Percentiles rank a stretch among this genome's conserved stretches.
Evolutionary conservation across 2,329 filamentous ascomycete genomes (phyloP).

Genomic region (Ambrosiella xylebori): DNA sequence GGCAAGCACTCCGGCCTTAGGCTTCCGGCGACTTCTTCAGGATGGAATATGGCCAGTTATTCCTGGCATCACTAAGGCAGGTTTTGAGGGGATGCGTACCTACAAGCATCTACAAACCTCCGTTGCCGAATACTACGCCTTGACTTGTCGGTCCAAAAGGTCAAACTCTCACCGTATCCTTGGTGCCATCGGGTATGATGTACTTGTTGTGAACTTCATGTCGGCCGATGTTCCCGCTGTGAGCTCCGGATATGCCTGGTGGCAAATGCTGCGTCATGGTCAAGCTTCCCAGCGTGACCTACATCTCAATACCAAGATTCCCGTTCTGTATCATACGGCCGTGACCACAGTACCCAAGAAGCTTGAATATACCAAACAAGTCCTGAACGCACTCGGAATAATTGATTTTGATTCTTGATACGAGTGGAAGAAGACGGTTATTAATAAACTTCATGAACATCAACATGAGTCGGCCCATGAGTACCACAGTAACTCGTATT

Average conservation of each 20-base stretch:
- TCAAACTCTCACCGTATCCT: constrained; percentile 1
- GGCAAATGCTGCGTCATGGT: constrained; percentile 10
- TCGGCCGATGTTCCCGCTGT: constrained; percentile 5
- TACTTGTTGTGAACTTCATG: constrained; percentile 8
- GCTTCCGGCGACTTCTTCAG: constrained; percentile 6
- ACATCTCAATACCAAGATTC: constrained; percentile 2
- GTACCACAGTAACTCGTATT: neutral
- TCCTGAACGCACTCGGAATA: neutral
- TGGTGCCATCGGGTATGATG: constrained; percentile 8
- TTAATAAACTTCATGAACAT: neutral
- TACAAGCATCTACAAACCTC: constrained; percentile 2
- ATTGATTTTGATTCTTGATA: neutral
- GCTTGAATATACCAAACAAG: constrained; percentile 1
- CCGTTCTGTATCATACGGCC: constrained; percentile 7
- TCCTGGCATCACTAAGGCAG: constrained; percentile 4
- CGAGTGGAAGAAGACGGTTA: neutral
- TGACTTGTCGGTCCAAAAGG: constrained; percentile 7
- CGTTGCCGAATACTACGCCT: constrained; percentile 1
- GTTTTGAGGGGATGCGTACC: constrained; percentile 8
- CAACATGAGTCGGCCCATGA: constrained; percentile 7
- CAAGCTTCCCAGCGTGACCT: constrained; percentile 6
- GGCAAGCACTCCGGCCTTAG: constrained; percentile 3
- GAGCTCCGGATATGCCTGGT: constrained; percentile 6
- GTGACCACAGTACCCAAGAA: constrained; percentile 5
- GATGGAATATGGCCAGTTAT: constrained; percentile 7